Evolutionary conservation across 768 basidiomycete species (phyloP), one percentile per base, ranked within the genome.

Genomic region (Fistulinella prunicolor): DNA sequence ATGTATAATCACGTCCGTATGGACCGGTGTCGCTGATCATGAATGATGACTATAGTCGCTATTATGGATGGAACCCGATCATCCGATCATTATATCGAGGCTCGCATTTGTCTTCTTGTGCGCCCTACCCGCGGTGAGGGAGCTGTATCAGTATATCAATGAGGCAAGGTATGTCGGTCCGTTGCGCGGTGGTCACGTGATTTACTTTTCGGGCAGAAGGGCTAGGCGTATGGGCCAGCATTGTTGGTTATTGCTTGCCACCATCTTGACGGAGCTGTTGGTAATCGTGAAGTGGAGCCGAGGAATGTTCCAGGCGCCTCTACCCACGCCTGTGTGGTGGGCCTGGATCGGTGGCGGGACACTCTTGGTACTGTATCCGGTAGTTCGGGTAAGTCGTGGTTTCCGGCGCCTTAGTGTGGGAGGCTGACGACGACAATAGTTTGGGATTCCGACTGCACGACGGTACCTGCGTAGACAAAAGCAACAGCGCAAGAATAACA

Each of bases 201-300:
- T 44, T 50, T 5, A 49, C 10, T n/a, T 6, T 9, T 19, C 9
- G 46, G n/a, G 46, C 59, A 92, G 90, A 59, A 83, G 75, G 56
- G 84, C 87, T n/a, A 83, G 83, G 53, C 79, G 90, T 47, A 92
- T 93, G 90, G 90, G 91, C 2, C 87, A 90, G 56, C 90, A 93
- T 61, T 83, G 85, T 28, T 92, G 90, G 90, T 71, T 93, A 35
- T 71, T 93, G 50, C 78, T 91, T 42, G 89, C 90, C 26, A 93
- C 90, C n/a, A 82, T 91, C 52, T 59, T 81, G 48, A 92, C 91
- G 13, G 90, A 93, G 64, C 65, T 90, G 29, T 73, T 93, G 42
- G 85, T 83, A 36, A 90, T 93, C 44, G 68, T 74, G 56, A 93
- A 93, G 72, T 93, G 89, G 89, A 82, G 86, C 55, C 71, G 80